phyloP scores from a whole-genome alignment of 2,329 filamentous ascomycete genomes.

The Colletotrichum incanum region DNA sequence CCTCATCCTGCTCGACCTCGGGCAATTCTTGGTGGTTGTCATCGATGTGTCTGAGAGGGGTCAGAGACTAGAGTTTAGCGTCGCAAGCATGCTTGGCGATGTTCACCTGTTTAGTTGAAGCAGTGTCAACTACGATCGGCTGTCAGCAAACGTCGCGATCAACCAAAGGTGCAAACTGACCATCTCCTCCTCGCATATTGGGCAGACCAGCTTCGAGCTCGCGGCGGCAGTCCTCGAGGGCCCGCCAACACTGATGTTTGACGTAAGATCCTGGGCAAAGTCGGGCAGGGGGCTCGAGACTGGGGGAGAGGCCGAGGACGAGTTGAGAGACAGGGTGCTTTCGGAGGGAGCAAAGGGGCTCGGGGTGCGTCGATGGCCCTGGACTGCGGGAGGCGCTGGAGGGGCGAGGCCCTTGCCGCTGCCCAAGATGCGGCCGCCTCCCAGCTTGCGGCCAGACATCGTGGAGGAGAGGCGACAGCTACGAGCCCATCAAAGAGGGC shows the following conservation, averaged over 20 bases:
- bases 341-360: conserved; percentile 71
- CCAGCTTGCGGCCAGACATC: conserved; percentile 90
- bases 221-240: conserved; percentile 70
- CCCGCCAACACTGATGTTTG: conserved; percentile 80
- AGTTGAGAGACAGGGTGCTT: conserved; percentile 85
- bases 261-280: conserved; percentile 83
- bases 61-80: conserved; percentile 33
- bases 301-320: conserved; percentile 76
- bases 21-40: conserved; percentile 92
- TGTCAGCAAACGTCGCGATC: conserved; percentile 40
- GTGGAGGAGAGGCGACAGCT: conserved; percentile 41
- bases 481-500: conserved; percentile 40
- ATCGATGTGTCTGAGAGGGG: conserved; percentile 74
- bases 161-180: conserved; percentile 62
- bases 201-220: conserved; percentile 84
- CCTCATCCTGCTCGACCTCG: conserved; percentile 90
- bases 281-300: conserved; percentile 76
- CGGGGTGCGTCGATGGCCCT: conserved; percentile 58
- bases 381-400: conserved; percentile 59
- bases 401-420: conserved; percentile 87
- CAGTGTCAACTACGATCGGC: conserved; percentile 80
- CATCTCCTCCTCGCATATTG: conserved; percentile 99
- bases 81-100: background rate
- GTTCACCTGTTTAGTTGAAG: conserved; percentile 86
- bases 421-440: conserved; percentile 92